A percentile compares a stretch with the other conserved stretches of the same genome.
Conservation (phyloP, 805 yeast species). For the Wickerhamiella bombiphila region DNA sequence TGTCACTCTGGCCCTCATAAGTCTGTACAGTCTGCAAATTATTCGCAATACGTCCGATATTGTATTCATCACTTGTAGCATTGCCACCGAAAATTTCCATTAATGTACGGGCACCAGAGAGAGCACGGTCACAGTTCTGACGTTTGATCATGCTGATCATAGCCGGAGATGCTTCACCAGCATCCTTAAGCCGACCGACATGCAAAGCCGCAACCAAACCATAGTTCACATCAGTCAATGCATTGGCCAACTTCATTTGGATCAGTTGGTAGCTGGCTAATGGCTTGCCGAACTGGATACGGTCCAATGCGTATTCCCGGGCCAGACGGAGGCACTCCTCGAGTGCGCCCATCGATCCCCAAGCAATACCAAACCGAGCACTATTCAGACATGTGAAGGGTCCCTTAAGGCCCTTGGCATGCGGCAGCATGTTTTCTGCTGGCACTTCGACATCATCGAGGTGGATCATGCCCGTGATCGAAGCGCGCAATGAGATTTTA, state of each 20-base stretch:
- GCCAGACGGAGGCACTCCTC: constrained; percentile 28
- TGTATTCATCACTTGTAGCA: constrained; percentile 31
- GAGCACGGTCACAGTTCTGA: constrained; percentile 31
- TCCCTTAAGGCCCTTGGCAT: constrained; percentile 29
- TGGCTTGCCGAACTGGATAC: constrained; percentile 29
- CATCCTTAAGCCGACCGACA: constrained; percentile 30
- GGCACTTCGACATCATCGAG: constrained; percentile 33
- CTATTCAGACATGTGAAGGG: constrained; percentile 31
- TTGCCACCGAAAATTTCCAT: constrained; percentile 35
- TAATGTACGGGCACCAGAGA: constrained; percentile 24
- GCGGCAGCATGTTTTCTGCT: constrained; percentile 28
- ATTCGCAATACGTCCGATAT: constrained; percentile 29
- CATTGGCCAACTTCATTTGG: constrained; percentile 31
- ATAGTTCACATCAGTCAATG: constrained; percentile 28
- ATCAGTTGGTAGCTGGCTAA: constrained; percentile 29
- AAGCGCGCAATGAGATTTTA: constrained; percentile 29
- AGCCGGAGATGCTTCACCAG: constrained; percentile 27
- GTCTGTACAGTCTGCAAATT: constrained; percentile 32
- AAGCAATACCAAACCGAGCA: constrained; percentile 31
- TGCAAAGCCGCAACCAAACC: constrained; percentile 29
- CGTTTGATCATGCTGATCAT: constrained; percentile 31
- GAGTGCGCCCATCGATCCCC: constrained; percentile 33
- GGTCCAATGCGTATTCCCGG: constrained; percentile 27
- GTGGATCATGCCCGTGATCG: constrained; percentile 30
- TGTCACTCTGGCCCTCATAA: constrained; percentile 33